phyloP scores from a whole-genome alignment of 345 rosid species.

The Gossypium bickii region DNA sequence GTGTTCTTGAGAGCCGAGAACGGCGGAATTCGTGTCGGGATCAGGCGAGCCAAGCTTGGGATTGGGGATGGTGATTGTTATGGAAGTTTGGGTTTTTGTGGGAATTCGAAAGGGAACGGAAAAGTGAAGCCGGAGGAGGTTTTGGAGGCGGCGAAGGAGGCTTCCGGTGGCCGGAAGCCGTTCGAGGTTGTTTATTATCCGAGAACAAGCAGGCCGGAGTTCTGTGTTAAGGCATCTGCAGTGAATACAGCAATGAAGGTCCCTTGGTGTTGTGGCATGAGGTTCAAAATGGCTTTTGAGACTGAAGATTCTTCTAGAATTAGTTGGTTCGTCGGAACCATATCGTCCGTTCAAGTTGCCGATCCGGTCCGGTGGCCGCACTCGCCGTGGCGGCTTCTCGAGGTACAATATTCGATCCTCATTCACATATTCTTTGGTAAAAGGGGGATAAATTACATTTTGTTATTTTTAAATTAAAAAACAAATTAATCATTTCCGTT shows the following conservation, averaged over 20 bases:
- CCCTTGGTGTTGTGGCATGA: slow-evolving; percentile 82
- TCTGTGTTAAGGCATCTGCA: slow-evolving; percentile 57
- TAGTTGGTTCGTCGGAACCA: slow-evolving; percentile 94
- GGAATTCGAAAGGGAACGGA: slow-evolving; percentile 36
- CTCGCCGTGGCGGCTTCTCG: slow-evolving; percentile 93
- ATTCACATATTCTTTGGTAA: not conserved
- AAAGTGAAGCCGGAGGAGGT: slow-evolving; percentile 58
- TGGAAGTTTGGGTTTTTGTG: slow-evolving; percentile 48
- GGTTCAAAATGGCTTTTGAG: slow-evolving; percentile 96
- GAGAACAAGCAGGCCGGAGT: slow-evolving; percentile 78
- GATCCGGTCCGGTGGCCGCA: slow-evolving; percentile 82
- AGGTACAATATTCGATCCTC: slow-evolving; percentile 38
- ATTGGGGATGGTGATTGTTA: slow-evolving; percentile 26
- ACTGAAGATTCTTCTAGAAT: slow-evolving; percentile 87
- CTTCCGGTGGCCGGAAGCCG: slow-evolving; percentile 55
- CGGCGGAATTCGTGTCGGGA: slow-evolving; percentile 81
- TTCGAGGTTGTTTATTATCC: slow-evolving; percentile 80
- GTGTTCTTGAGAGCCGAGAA: slow-evolving; percentile 77
- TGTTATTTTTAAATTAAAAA: no score
- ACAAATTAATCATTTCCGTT: no score
- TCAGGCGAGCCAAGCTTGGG: slow-evolving; percentile 75
- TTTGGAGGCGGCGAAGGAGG: slow-evolving; percentile 53
- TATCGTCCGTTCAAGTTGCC: slow-evolving; percentile 73
- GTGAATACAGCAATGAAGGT: slow-evolving; percentile 70
- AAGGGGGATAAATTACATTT: no score